Evolutionary conservation across 176 grass and related monocot species (phyloP), one percentile per base, ranked within the genome.

Genomic region (Oryza coarctata): DNA sequence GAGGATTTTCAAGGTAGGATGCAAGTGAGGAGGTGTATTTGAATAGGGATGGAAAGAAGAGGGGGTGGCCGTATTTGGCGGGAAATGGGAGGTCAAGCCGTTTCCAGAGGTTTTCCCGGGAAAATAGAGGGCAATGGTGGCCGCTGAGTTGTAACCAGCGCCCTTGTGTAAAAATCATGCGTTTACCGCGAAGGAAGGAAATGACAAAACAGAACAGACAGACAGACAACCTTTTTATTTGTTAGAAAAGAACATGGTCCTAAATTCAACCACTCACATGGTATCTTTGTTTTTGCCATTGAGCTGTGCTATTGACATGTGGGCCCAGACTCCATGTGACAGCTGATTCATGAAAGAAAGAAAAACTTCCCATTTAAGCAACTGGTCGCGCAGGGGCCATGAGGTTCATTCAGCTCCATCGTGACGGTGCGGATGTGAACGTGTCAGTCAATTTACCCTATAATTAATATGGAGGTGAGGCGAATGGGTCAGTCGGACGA

Each of bases 41-140:
- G 73, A 72, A 86, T 44, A 32, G 44, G 44, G 45, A 68, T 33
- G 28, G 52, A 47, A n/a, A 64, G 32, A 36, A 18, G n/a, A 33
- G 12, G 7, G 75, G 25, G 20, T 81, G 77, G 47, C 77, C 77
- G 3, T 15, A 17, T 87, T 75, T 81, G 85, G 78, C 70, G 71
- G 62, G 82, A 76, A 55, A 75, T 1, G 25, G 57, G 31, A 64
- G 64, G 70, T 25, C 38, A 6, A 30, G 45, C 20, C 38, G 63
- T 2, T 41, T 12, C 25, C 40, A 8, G 5, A 5, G 34, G 38
- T 80, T 80, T 89, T 36, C 32, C 65, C 39, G 33, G 64, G 7
- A 81, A 79, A 73, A 25, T 20, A 28, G 63, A 13, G 57, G 1
- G 1, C 43, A 38, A 72, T 7, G 22, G 15, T n/a, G 40, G 65